A percentile compares a stretch with the other conserved stretches of the same genome.
Evolutionary conservation across 805 yeast genomes (phyloP).

Genomic region (Schwanniomyces polymorphus): DNA sequence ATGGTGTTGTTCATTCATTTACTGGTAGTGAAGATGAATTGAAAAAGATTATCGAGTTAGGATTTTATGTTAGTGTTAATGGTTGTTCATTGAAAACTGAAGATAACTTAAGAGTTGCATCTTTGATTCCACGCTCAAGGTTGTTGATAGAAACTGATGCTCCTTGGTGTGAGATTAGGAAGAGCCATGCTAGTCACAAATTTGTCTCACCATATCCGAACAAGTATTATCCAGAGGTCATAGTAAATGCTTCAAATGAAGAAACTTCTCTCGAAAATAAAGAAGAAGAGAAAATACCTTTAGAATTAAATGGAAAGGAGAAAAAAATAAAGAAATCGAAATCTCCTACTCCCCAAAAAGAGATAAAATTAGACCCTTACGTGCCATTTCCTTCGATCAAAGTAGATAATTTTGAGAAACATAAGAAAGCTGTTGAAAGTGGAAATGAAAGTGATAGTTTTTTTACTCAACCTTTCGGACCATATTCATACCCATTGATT

Average conservation of each 20-base stretch:
- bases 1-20: slow-evolving; percentile 93
- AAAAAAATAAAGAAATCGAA: slow-evolving; percentile 14
- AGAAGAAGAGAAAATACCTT: slow-evolving; percentile 6
- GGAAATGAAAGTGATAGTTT: slow-evolving; percentile 6
- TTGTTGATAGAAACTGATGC: slow-evolving; percentile 92
- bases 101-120: slow-evolving; percentile 68
- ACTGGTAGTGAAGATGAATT: slow-evolving; percentile 79
- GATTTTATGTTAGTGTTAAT: slow-evolving; percentile 77
- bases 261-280: neutral
- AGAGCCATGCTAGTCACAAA: slow-evolving; percentile 72
- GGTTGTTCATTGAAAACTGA: slow-evolving; percentile 88
- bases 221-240: slow-evolving; percentile 47
- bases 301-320: neutral
- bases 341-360: slow-evolving; percentile 2
- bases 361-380: slow-evolving; percentile 43
- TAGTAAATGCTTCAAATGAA: neutral
- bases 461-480: slow-evolving; percentile 16
- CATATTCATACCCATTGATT: slow-evolving; percentile 50
- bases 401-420: slow-evolving; percentile 55
- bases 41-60: slow-evolving; percentile 52
- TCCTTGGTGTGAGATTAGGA: slow-evolving; percentile 96
- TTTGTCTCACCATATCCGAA: slow-evolving; percentile 58
- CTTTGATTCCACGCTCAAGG: slow-evolving; percentile 64
- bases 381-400: slow-evolving; percentile 66
- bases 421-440: slow-evolving; percentile 14